Evolutionary conservation across 371 early-diverging fungal genomes (phyloP), one percentile per base, ranked within the genome.

Genomic region (Catenaria anguillulae): DNA sequence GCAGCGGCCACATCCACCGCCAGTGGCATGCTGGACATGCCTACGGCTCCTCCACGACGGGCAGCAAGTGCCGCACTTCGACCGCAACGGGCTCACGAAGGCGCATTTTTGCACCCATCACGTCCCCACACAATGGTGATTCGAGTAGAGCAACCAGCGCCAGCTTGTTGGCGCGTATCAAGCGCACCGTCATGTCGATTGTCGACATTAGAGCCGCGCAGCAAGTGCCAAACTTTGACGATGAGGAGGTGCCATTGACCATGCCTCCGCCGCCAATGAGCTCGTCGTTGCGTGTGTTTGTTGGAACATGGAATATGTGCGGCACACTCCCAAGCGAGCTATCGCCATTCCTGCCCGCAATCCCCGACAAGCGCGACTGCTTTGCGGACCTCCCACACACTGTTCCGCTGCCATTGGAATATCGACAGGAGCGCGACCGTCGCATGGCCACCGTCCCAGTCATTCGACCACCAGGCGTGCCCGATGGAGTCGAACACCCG

Each of bases 281-380:
- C 29, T 8, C 21, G 4, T 13, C 26, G 4, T 31, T 50, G 13
- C 52, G 52, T 31, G 31, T 86, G 24, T 85, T 78, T 71, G 70
- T 84, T 13, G 83, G 82, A 15, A 87, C 87, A 6, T 87, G 86
- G 85, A 87, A 87, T 62, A 83, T 87, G 84, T 78, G 83, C 67
- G 87, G 85, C 45, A 46, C 61, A 24, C 62, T 56, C 43, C 69
- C 67, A 19, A 31, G 46, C 40, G 42, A 37, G 23, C 65, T 62
- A 24, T 33, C n/a, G 8, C 75, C 75, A 5, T 74, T 73, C 56
- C 17, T 73, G 23, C 71, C 69, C 33, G 68, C 65, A 63, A 60
- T 63, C 42, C 29, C 60, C 0, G 61, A 42, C 12, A n/a, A n/a
- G n/a, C n/a, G n/a, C n/a, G n/a, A n/a, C n/a, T n/a, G n/a, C n/a